Base-by-base conservation (phyloP, 768 basidiomycete genomes). In the Chalciporus piperatus region DNA sequence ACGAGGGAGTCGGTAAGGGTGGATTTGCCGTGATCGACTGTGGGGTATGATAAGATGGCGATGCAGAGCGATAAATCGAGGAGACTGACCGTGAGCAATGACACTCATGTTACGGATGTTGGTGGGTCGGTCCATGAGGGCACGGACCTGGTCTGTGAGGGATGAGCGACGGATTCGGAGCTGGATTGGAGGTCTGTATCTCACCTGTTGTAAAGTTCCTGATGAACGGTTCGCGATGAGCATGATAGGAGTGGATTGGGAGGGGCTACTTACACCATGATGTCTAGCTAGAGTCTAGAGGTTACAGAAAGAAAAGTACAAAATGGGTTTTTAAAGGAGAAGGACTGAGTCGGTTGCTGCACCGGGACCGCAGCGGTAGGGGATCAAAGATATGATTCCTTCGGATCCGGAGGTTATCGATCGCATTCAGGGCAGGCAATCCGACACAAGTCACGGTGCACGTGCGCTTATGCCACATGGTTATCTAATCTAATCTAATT, bases 11-110 rank as follows among this genome's bases (percentile, higher is more conserved):
- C 97, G 61, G 97, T 98, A 62, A 99, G 85, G 63, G 97, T 99
- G 50, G 97, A 99, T 76, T 99, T 99, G 77, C 97, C 97, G 78
- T 99, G 97, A 75, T 99, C 97, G 83, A 99, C 97, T 92, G 66
- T 10, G 16, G 54, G 42, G 33, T 47, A 32, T 54, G 60, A 58
- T 63, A 30, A 62, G 60, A 59, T 41, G 32, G 50, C n/a, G 53
- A 60, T 42, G 37, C 47, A 16, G 41, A 54, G 39, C 41, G 52
- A 54, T 44, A 44, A 32, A 28, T 43, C 48, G 49, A 32, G n/a
- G 41, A 46, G 33, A 74, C 84, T 65, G 50, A 89, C 91, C 90
- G 74, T 92, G 89, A 63, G 91, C 91, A 67, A 91, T 91, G 66
- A 91, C 89, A 82, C 85, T 88, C 90, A 92, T 92, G 79, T 92